Conservation (phyloP, 1,139 yeast species). For the Debaryomycetaceae sp. region DNA sequence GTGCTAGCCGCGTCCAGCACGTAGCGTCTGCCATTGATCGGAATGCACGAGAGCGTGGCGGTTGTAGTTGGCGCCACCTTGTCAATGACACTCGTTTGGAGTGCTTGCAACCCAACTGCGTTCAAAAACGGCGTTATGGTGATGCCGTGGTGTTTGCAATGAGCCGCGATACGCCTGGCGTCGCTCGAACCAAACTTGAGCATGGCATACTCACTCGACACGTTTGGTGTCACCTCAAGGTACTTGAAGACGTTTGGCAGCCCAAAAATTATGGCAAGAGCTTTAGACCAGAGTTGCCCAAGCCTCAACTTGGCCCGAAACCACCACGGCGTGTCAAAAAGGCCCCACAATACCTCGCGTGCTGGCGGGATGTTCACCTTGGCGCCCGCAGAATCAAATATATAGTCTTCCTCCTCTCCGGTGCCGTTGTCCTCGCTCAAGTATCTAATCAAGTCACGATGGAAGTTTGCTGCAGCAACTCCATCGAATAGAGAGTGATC, state of each 20-base stretch:
- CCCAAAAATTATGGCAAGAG: background rate
- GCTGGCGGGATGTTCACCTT: too few relatives aligned
- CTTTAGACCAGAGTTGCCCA: slow-evolving; percentile 3
- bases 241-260: slow-evolving; percentile 3
- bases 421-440: background rate
- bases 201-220: slow-evolving; percentile 5
- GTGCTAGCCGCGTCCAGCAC: background rate
- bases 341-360: slow-evolving; percentile 3
- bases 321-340: slow-evolving; percentile 1
- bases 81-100: slow-evolving; percentile 19
- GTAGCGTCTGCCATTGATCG: slow-evolving; percentile 25
- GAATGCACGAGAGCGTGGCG: slow-evolving; percentile 14
- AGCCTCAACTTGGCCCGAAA: slow-evolving; percentile 2
- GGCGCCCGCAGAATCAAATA: slow-evolving; percentile 3
- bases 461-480: slow-evolving; percentile 27
- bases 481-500: slow-evolving; percentile 39
- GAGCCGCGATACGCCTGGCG: slow-evolving; percentile 11
- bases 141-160: slow-evolving; percentile 14
- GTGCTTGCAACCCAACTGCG: slow-evolving; percentile 15
- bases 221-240: background rate
- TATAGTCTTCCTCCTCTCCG: background rate
- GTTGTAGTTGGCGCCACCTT: slow-evolving; percentile 10
- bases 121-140: slow-evolving; percentile 27
- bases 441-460: slow-evolving; percentile 10
- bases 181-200: slow-evolving; percentile 13